Percentiles rank a stretch among this genome's conserved stretches.
Conservation (phyloP, 352 stramenopile genomes). For the Elongisporangium undulatum region DNA sequence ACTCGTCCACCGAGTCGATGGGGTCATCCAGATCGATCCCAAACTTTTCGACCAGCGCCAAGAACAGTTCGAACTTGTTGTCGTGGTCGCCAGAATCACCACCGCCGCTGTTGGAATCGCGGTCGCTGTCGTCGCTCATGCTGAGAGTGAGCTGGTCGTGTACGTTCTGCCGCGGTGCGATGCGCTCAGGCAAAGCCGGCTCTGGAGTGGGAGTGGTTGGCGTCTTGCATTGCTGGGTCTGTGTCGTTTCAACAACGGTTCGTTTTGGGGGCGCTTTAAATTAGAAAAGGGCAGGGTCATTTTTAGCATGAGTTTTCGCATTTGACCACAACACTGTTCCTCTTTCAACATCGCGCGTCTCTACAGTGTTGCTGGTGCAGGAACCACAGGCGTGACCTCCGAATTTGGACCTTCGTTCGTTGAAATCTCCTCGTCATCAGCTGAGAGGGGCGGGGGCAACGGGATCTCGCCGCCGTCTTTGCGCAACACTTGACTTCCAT, state of each 20-base stretch:
- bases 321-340: not conserved
- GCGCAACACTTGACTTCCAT: slow-evolving; percentile 28
- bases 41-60: slow-evolving; percentile 61
- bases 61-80: slow-evolving; percentile 39
- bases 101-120: slow-evolving; percentile 6
- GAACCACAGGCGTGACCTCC: not conserved
- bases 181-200: not conserved
- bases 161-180: not conserved
- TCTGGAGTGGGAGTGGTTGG: not conserved
- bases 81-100: slow-evolving; percentile 18
- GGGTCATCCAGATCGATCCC: slow-evolving; percentile 67
- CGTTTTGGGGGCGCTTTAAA: not conserved
- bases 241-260: not conserved
- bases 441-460: slow-evolving; percentile 15
- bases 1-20: slow-evolving; percentile 53
- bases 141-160: not conserved
- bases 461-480: slow-evolving; percentile 44
- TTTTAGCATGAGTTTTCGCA: not conserved
- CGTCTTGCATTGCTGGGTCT: not conserved
- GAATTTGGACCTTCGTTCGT: not conserved
- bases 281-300: not conserved
- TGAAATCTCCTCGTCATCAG: not conserved
- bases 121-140: slow-evolving; percentile 43
- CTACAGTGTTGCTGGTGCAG: not conserved
- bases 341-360: not conserved